Base-by-base conservation (phyloP, 139 green algal genomes). In the Picochlorum sp. region DNA sequence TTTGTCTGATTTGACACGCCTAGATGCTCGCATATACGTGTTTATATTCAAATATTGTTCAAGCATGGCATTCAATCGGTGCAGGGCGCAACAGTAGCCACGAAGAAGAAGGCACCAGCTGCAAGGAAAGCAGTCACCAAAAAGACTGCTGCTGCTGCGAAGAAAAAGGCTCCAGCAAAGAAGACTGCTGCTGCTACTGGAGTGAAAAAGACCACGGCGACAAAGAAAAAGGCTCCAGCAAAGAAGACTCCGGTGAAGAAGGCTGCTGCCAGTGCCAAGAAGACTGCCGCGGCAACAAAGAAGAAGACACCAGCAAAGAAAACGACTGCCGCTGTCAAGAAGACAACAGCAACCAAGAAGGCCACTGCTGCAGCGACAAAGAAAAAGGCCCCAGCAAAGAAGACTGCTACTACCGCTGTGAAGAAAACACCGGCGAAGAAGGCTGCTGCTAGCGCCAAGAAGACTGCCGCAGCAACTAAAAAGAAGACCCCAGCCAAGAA, bases 211-310 rank as follows among this genome's bases (percentile, higher is more conserved):
- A 61, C 54, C 0, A 51, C 54, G 16, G 54, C 6, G 15, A 61
- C 54, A 16, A 61, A 61, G 54, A 61, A 61, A 18, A 44, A 49
- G 38, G n/a, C 57, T 0, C 38, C 57, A 55, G 57, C 9, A 26
- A 64, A 64, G 57, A 64, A 64, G 9, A 4, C 55, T 57, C 23
- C 67, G 0, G 62, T 15, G 14, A 76, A 76, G 63, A 78, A 74
- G 72, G 21, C 70, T 6, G 21, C 61, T 47, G 63, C 57, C 24
- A 13, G 4, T 16, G 3, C 10, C 59, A 37, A 77, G 71, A 50
- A 28, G 15, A 28, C 54, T 68, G 11, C 47, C 1, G 34, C 34
- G 14, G 9, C 34, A 10, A 54, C 10, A 13, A 54, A 54, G 11
- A 57, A 57, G 18, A 26, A 44, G 3, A 28, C 41, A 10, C 23